phyloP scores from a whole-genome alignment of 331 rosid species.

The Pyracantha coccinea region DNA sequence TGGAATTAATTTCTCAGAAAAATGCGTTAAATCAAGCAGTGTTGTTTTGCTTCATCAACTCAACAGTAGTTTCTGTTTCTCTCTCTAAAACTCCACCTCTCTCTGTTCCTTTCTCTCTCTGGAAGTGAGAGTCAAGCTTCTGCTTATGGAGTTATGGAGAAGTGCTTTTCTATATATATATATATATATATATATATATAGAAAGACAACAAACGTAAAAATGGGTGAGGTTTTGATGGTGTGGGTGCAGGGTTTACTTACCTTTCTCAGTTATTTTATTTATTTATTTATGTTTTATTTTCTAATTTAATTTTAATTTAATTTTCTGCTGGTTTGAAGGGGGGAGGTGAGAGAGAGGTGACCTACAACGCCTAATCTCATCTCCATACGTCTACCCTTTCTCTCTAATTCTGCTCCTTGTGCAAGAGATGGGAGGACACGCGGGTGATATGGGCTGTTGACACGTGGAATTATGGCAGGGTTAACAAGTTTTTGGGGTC shows the following conservation, averaged over 20 bases:
- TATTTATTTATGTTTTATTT: background rate
- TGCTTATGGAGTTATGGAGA: background rate
- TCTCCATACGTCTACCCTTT: slow-evolving; percentile 19
- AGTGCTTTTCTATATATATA: slow-evolving; percentile 9
- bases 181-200: slow-evolving; percentile 15
- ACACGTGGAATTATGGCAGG: slow-evolving; percentile 35
- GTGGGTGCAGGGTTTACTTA: background rate
- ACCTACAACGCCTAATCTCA: slow-evolving; percentile 66
- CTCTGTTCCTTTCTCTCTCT: background rate
- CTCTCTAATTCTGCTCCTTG: background rate
- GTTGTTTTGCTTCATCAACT: background rate
- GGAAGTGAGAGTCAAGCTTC: background rate
- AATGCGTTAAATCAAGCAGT: background rate
- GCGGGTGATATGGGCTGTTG: slow-evolving; percentile 13
- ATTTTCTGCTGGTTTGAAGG: background rate
- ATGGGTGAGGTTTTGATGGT: background rate
- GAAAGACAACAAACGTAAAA: background rate
- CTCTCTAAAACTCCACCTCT: background rate
- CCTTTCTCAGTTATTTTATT: slow-evolving; percentile 1
- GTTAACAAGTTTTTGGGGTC: background rate
- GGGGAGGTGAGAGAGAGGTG: slow-evolving; percentile 59
- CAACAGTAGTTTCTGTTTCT: background rate
- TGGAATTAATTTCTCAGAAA: background rate
- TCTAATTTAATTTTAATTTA: background rate
- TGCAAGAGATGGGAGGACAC: slow-evolving; percentile 3